phyloP scores from a whole-genome alignment of 805 yeast species.

The Cyberlindnera veronae region DNA sequence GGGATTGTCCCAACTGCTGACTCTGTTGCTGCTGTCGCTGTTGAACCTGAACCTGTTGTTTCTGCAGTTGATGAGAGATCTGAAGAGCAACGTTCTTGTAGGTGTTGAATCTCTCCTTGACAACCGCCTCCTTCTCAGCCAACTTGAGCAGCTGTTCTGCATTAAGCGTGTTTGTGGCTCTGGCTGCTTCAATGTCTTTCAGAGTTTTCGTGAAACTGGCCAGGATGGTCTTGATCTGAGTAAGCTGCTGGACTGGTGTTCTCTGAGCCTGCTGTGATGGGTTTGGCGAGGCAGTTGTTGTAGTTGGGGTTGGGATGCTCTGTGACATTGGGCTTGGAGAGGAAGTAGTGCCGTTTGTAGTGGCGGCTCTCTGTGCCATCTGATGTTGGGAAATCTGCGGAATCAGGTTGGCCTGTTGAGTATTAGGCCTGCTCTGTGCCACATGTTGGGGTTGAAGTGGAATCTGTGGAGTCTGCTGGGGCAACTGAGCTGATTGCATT shows the following conservation, averaged over 20 bases:
- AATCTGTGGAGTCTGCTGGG: slow-evolving; percentile 12
- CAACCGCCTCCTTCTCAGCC: slow-evolving; percentile 46
- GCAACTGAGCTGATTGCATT: slow-evolving; percentile 12
- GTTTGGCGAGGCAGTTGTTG: slow-evolving; percentile 5
- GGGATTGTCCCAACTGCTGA: slow-evolving; percentile 26
- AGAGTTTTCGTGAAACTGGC: slow-evolving; percentile 48
- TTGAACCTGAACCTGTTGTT: slow-evolving; percentile 12
- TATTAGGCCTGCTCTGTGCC: slow-evolving; percentile 26
- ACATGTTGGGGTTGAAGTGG: slow-evolving; percentile 13
- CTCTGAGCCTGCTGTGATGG: slow-evolving; percentile 10
- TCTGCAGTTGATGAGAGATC: slow-evolving; percentile 13
- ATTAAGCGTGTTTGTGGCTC: slow-evolving; percentile 40
- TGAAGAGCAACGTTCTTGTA: slow-evolving; percentile 43
- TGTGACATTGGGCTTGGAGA: slow-evolving; percentile 22
- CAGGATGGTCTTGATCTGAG: slow-evolving; percentile 43
- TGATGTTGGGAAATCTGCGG: slow-evolving; percentile 9
- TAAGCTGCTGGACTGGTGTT: slow-evolving; percentile 32
- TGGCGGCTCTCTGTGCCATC: slow-evolving; percentile 3
- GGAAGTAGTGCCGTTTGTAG: slow-evolving; percentile 9
- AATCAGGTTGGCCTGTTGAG: slow-evolving; percentile 15
- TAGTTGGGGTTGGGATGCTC: slow-evolving; percentile 5
- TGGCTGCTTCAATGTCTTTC: slow-evolving; percentile 46
- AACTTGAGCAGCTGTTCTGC: slow-evolving; percentile 43
- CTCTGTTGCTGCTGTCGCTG: slow-evolving; percentile 16
- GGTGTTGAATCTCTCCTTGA: slow-evolving; percentile 44